These are phyloP conservation scores for Chalciporus chontae DNA, from an alignment of 768 basidiomycete genomes.

Conservation along the genomic window DNA sequence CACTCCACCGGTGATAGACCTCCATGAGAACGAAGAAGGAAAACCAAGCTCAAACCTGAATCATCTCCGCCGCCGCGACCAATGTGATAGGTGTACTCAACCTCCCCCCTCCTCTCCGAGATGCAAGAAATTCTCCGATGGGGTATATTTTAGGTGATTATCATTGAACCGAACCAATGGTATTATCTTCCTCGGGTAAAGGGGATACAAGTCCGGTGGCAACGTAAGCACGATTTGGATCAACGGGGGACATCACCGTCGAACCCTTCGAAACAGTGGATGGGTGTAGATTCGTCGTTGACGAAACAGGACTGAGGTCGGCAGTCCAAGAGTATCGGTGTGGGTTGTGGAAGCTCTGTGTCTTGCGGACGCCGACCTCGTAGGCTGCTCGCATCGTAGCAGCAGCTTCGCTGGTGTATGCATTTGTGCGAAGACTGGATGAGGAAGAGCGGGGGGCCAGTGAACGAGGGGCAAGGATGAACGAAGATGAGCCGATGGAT, in stretches of 20 bases:
- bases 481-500: conserved; percentile 26
- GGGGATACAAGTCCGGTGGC: conserved; percentile 4
- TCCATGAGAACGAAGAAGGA: too few species aligned
- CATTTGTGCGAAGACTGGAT: conserved; percentile 25
- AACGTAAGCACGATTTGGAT: conserved; percentile 1
- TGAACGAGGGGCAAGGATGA: conserved; percentile 24
- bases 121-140: not conserved
- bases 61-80: too few species aligned
- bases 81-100: not conserved
- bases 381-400: conserved; percentile 31
- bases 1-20: not conserved
- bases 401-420: conserved; percentile 20
- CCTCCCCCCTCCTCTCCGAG: not conserved
- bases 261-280: conserved; percentile 19
- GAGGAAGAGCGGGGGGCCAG: conserved; percentile 28
- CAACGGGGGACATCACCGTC: conserved; percentile 5
- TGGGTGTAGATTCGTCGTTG: conserved; percentile 14
- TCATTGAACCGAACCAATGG: conserved; percentile 19
- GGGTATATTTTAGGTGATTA: not conserved
- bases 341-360: conserved; percentile 28
- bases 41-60: not conserved
- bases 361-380: conserved; percentile 31
- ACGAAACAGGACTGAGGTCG: conserved; percentile 23
- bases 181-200: not conserved
- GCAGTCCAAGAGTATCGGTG: conserved; percentile 28